A percentile compares a stretch with the other conserved stretches of the same genome.
Conservation (phyloP, 768 basidiomycete genomes). For the Rhizopogon salebrosus region DNA sequence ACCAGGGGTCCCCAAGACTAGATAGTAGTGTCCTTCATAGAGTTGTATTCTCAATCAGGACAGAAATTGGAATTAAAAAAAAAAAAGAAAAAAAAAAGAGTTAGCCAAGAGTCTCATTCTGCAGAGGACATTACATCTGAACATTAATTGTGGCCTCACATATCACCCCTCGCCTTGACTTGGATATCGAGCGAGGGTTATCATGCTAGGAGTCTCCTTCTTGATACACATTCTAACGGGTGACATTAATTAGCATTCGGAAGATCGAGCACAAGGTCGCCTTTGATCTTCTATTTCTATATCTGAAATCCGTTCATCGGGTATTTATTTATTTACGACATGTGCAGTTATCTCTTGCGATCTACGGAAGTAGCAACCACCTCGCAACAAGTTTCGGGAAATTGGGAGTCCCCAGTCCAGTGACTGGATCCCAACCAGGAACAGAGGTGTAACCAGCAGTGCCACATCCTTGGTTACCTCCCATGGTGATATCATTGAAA, state of each 20-base stretch:
- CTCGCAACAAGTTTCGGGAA: slow-evolving; percentile 44
- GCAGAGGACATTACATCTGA: too few species aligned
- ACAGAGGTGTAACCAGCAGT: slow-evolving; percentile 26
- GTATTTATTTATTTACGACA: background rate
- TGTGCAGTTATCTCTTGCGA: background rate
- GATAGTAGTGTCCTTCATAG: slow-evolving; percentile 6
- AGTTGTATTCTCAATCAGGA: background rate
- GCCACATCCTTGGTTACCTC: slow-evolving; percentile 35
- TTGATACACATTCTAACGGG: too few species aligned
- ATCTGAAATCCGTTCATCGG: background rate
- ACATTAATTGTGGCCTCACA: too few species aligned
- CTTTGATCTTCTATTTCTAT: background rate
- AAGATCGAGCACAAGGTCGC: background rate
- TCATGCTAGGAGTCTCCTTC: too few species aligned
- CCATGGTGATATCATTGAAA: slow-evolving; percentile 41
- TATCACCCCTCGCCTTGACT: too few species aligned
- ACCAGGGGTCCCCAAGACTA: slow-evolving; percentile 1
- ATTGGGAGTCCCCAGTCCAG: slow-evolving; percentile 35
- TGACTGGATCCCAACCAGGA: slow-evolving; percentile 28
- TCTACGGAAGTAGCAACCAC: slow-evolving; percentile 35
- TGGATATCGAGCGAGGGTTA: too few species aligned
- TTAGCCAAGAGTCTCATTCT: too few species aligned
- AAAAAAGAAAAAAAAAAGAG: background rate
- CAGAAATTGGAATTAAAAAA: slow-evolving; percentile 2
- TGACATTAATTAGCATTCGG: too few species aligned